These are phyloP conservation scores for Zychaea mexicana DNA, from an alignment of 371 early-diverging fungal species.

Conservation along the genomic window DNA sequence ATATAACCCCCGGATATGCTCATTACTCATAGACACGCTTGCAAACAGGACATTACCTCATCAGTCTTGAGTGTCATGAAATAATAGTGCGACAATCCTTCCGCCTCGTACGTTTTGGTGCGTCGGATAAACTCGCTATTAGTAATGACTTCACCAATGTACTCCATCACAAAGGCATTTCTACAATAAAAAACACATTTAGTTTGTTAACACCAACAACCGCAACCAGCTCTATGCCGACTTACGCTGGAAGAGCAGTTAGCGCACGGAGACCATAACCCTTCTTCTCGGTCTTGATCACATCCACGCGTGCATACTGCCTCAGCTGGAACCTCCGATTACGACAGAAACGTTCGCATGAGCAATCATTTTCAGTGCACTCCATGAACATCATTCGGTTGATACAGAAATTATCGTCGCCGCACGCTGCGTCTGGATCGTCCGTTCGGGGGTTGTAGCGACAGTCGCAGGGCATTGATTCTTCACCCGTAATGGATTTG, in stretches of 20 bases:
- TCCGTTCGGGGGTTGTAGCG: constrained; percentile 63
- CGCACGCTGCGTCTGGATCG: constrained; percentile 73
- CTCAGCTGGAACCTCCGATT: constrained; percentile 89
- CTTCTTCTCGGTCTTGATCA: constrained; percentile 87
- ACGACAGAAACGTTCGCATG: constrained; percentile 84
- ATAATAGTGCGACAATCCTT: constrained; percentile 92
- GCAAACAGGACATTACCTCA: constrained; percentile 70
- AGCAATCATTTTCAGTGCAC: constrained; percentile 88
- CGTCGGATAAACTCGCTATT: constrained; percentile 78
- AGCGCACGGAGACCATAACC: constrained; percentile 90
- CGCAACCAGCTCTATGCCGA: not conserved
- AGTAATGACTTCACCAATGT: constrained; percentile 94
- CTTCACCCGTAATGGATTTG: constrained; percentile 63
- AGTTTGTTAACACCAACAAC: not conserved
- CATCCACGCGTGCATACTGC: constrained; percentile 84
- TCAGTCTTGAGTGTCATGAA: constrained; percentile 93
- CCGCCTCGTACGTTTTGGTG: constrained; percentile 74
- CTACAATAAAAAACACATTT: constrained; percentile 21
- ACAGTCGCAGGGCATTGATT: constrained; percentile 82
- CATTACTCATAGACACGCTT: not conserved
- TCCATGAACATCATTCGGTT: constrained; percentile 93
- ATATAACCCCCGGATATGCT: too few relatives aligned
- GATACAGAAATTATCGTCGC: constrained; percentile 86
- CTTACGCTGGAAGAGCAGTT: constrained; percentile 65
- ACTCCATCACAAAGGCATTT: constrained; percentile 92